Base-by-base conservation (phyloP, 2,329 filamentous ascomycete species). In the Beauveria sp. region DNA sequence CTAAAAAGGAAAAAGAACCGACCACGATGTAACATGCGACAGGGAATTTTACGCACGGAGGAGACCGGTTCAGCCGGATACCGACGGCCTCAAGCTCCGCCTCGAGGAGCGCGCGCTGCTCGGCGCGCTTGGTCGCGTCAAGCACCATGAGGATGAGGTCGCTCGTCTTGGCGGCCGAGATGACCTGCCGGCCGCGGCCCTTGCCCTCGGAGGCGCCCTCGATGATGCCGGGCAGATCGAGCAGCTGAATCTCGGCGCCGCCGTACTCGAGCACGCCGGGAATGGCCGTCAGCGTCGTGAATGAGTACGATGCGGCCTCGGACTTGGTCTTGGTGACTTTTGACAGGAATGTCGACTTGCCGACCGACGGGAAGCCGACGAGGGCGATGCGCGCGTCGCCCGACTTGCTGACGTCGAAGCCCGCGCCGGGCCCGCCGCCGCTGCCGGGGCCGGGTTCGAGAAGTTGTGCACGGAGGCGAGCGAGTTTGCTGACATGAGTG, bases 251-350 rank as follows among this genome's bases (percentile, higher is more conserved):
- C 76, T 99, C 96, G 1, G 94, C 94, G 58, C 94, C 96, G 14
- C 92, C 94, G 76, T 99, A 99, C 79, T 97, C 93, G 59, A 99
- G 84, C 44, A 99, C 96, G 67, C 94, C 94, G 1, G 94, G 94
- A 67, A 99, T 99, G 41, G 94, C 96, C 10, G 94, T 99, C 50
- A 99, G 81, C 1, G 94, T 99, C 12, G 94, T 99, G 84, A 99
- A 99, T 61, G 93, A 87, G 72, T 99, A 99, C 0, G 94, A 90
- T 1, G 94, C 94, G 30, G 97, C 92, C 73, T 97, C 93, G 55
- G 92, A 96, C 71, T 91, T 92, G 44, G 96, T 99, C 78, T 96
- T 97, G 55, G 94, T 99, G 73, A 99, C 96, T 72, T 97, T 97
- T 54, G 92, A 97, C n/a, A 99, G 75, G 72, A 99, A 97, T 0